Base-by-base conservation (phyloP, 1,284 basidiomycete genomes). In the Melampsora larici-populina region DNA sequence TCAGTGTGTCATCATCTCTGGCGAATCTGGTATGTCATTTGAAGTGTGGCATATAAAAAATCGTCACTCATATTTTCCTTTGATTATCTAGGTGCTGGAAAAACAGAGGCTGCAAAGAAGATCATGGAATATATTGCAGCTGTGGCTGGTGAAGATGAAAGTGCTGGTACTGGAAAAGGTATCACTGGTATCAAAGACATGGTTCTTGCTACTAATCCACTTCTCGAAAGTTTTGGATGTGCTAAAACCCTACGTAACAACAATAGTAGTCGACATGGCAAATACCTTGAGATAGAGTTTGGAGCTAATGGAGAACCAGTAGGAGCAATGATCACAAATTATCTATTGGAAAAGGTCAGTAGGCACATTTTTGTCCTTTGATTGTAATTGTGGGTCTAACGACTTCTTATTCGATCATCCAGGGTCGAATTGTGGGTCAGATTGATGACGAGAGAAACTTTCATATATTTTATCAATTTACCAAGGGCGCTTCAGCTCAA, bases 41-140 rank as follows among this genome's bases (percentile, higher is more conserved):
- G 40, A 13, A 67, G 48, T 18, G 48, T 60, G 48, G 33, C 43
- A 26, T 21, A 26, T 63, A n/a, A 21, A 26, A 17, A 36, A 82
- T 82, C 46, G 82, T 82, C 21, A 81, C 82, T 48, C 82, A 36
- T 36, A 9, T 82, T 81, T 46, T 82, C 81, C 18, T 82, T 82
- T 73, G 81, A 31, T 46, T 17, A 49, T 24, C 40, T 36, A 78
- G 95, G 95, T 77, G 94, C 94, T 13, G 95, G 94, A 70, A 97
- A 97, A 87, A 97, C 94, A 8, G 95, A 97, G 84, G 94, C 94
- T 11, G 95, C 95, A 31, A 97, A 97, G 84, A 89, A 94, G 78
- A 99, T 99, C 85, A 99, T 99, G 97, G 95, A 99, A 85, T 99
- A 99, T 84, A 97, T 99, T 81, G 97, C 97, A 15, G 97, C 93